Base-by-base conservation (phyloP, 805 yeast species). In the Candida rishiriensis region DNA sequence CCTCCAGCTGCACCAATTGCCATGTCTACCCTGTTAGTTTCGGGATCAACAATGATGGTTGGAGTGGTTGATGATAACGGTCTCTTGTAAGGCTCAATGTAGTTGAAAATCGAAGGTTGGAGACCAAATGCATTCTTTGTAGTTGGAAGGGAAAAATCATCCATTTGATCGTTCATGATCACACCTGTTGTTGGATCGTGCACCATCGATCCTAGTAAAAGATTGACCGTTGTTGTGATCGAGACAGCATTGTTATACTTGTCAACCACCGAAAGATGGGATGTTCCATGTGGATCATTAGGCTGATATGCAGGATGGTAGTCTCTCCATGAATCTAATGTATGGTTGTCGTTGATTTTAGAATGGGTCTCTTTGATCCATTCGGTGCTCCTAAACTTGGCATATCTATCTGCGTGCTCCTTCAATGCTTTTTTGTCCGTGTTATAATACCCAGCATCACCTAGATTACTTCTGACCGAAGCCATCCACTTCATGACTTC, bases 401-500 rank as follows among this genome's bases (percentile, higher is more conserved):
- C 48, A 28, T 80, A 72, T 29, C 74, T 66, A 29, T 44, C 47
- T 7, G 46, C 43, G 34, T 64, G 81, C 42, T 51, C 60, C 18
- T 39, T 47, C 15, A 57, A 42, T 35, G 55, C 55, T 10, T 58
- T 58, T 21, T 47, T 36, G 43, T 60, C 54, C 2, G 45, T 41
- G 32, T 60, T 63, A 39, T 55, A 57, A 9, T 59, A 48, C 1
- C 63, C 61, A 14, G 68, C 54, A 56, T 88, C 97, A 0, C 98
- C 98, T 21, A 91, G 71, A 53, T 88, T 76, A n/a, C 90, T 79
- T 50, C 97, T 73, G 0, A 84, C 91, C 11, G 91, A 75, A 0
- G 90, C 87, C 77, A 88, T 76, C 96, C 97, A 91, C 64, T 91
- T 91, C 95, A 91, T 88, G 3, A 85, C 68, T 64, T 91, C 99